These are phyloP conservation scores for Bassia scoparia DNA, from an alignment of 148 eudicot species.

Conservation along the genomic window DNA sequence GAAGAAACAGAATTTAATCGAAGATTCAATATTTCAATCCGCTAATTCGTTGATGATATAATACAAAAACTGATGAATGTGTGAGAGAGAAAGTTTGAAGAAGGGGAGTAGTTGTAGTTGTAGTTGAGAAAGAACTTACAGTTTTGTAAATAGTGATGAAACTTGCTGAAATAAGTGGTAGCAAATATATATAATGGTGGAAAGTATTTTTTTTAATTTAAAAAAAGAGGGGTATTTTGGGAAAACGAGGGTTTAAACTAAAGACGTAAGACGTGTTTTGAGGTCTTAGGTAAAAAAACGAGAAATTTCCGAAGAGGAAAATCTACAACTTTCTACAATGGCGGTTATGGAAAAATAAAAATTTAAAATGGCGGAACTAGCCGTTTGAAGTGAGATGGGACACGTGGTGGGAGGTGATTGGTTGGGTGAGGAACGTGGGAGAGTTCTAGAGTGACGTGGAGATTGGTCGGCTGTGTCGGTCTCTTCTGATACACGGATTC, in stretches of 20 bases:
- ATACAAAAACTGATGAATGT: too few species aligned
- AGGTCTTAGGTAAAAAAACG: conserved; percentile 20
- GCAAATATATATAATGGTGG: neutral
- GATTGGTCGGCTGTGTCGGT: conserved; percentile 52
- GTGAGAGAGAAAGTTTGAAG: conserved; percentile 4
- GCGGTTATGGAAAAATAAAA: conserved; percentile 18
- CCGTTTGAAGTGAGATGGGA: conserved; percentile 37
- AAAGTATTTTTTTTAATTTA: neutral
- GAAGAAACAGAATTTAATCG: conserved; percentile 8
- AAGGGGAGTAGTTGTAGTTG: neutral
- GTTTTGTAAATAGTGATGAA: conserved; percentile 15
- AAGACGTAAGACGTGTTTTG: neutral
- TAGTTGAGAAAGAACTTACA: too few species aligned
- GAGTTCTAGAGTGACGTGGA: conserved; percentile 43
- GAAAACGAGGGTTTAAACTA: too few species aligned
- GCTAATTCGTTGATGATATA: neutral
- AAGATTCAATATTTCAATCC: conserved; percentile 15
- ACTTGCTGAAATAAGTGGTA: neutral
- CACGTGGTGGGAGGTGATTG: conserved; percentile 33
- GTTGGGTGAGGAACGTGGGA: conserved; percentile 30
- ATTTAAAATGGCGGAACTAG: conserved; percentile 35
- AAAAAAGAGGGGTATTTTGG: conserved; percentile 5
- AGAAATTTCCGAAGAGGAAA: conserved; percentile 24
- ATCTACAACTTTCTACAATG: neutral
- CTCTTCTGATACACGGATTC: conserved; percentile 23